These are phyloP conservation scores for Celoporthe dispersa DNA, from an alignment of 2,329 filamentous ascomycete species.

Conservation along the genomic window DNA sequence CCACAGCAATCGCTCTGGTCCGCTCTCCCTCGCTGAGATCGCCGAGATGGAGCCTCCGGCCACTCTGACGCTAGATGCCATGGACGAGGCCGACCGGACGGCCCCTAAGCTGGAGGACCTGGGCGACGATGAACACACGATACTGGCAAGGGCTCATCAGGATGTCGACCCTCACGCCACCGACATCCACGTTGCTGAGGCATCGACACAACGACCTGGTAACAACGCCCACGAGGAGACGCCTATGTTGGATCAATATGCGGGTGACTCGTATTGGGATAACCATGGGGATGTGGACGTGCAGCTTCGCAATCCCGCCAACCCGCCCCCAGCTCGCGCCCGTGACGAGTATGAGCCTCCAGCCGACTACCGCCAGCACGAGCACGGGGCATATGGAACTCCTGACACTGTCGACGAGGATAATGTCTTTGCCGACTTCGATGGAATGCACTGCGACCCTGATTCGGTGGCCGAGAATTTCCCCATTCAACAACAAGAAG, in stretches of 20 bases:
- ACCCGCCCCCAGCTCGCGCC: constrained; percentile 26
- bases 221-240: constrained; percentile 25
- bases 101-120: constrained; percentile 38
- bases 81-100: constrained; percentile 58
- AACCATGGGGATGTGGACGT: constrained; percentile 16
- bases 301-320: constrained; percentile 22
- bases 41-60: constrained; percentile 58
- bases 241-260: constrained; percentile 31
- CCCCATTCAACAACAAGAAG: constrained; percentile 25
- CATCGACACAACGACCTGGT: constrained; percentile 21
- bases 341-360: constrained; percentile 31
- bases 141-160: constrained; percentile 42
- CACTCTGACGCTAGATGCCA: constrained; percentile 53
- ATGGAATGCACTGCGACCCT: constrained; percentile 75
- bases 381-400: constrained; percentile 58
- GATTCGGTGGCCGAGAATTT: constrained; percentile 41
- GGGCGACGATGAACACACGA: constrained; percentile 45
- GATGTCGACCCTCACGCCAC: constrained; percentile 39
- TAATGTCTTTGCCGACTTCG: constrained; percentile 77
- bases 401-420: constrained; percentile 68
- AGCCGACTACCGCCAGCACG: constrained; percentile 47
- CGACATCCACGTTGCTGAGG: constrained; percentile 30
- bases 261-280: constrained; percentile 26
- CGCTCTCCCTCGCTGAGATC: constrained; percentile 59
- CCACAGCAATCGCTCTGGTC: constrained; percentile 46